Evolutionary conservation across 805 yeast species (phyloP), one percentile per base, ranked within the genome.

Genomic region (Yamadazyma laniorum): DNA sequence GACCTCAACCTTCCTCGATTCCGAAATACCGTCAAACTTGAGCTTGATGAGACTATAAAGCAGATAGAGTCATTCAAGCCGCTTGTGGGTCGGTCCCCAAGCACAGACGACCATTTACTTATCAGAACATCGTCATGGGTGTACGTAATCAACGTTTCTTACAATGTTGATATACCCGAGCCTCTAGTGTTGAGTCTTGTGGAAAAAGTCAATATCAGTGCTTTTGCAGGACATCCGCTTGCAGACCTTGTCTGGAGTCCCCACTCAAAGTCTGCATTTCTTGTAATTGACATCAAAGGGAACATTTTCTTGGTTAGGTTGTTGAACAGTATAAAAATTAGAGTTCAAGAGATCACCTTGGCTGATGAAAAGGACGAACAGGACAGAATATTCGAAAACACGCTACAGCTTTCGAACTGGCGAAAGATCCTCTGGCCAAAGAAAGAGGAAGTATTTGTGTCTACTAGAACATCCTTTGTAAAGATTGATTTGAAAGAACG

Each of bases 371-470:
- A 16, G 6, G 27, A 38, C 12, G 37, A 38, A 18, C n/a, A 17
- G 3, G 27, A 37, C n/a, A 13, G 40, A 14, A 32, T 37, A 7
- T 32, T 37, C 26, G 35, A 37, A 21, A 37, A 38, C 23, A 33
- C 35, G 14, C 21, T 36, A 2, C 85, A 79, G 37, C 46, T 80
- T 1, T 80, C 87, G 0, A 63, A 65, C 22, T 80, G 82, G 70
- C 79, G 74, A 43, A 65, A 65, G 40, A 56, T 79, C 0, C 43
- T 53, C 3, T 79, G 84, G 82, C 55, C 74, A 0, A 46, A 55
- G 2, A 45, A 14, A 36, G 44, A 30, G 38, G 58, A 16, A 40
- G 56, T 39, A 18, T 74, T 23, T 30, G 68, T 25, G 15, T 70
- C 26, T 39, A 71, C 75, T 12, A 59, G 86, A 35, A 66, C 77